Base-by-base conservation (phyloP, 2,329 filamentous ascomycete species). In the Fusarium sp. region DNA sequence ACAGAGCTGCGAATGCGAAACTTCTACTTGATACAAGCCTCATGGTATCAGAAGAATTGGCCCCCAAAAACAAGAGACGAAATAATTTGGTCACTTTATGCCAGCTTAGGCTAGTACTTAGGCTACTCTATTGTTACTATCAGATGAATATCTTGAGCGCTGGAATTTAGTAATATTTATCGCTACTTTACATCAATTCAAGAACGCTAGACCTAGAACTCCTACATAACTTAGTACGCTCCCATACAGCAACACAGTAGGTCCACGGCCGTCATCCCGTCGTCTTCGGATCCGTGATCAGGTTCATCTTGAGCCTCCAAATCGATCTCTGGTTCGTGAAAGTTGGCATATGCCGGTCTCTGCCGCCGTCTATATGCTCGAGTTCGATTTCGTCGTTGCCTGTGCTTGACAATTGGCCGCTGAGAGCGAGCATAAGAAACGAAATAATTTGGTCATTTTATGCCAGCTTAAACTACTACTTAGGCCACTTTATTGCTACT, bases 141-240 rank as follows among this genome's bases (percentile, higher is more conserved):
- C 46, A 63, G 12, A 32, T 63, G 53, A 8, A 25, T 61, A 42
- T 22, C 29, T 16, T 58, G 32, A 63, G n/a, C 43, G 43, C 29
- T 63, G 15, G 34, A 42, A 18, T 18, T 38, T 18, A 34, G 30
- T 16, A 54, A 20, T 16, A 27, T 47, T 14, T 55, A 63, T 42
- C 60, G 60, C 47, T 52, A 15, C 24, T 20, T 18, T 38, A 38
- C 18, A 27, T 52, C 24, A 52, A 52, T 27, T 52, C 15, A 16
- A 27, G 24, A 27, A 10, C 50, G 8, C 32, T 18, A 15, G 9
- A 40, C 50, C 50, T 6, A 16, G 6, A 16, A 52, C 14, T 20
- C 27, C 18, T n/a, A 27, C 18, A 14, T 52, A 7, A 9, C 25
- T 24, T 24, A 12, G 24, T 11, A 4, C 10, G 27, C 16, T 8